Evolutionary conservation across 345 rosid species (phyloP).

Genomic region (Citrus trifoliata): DNA sequence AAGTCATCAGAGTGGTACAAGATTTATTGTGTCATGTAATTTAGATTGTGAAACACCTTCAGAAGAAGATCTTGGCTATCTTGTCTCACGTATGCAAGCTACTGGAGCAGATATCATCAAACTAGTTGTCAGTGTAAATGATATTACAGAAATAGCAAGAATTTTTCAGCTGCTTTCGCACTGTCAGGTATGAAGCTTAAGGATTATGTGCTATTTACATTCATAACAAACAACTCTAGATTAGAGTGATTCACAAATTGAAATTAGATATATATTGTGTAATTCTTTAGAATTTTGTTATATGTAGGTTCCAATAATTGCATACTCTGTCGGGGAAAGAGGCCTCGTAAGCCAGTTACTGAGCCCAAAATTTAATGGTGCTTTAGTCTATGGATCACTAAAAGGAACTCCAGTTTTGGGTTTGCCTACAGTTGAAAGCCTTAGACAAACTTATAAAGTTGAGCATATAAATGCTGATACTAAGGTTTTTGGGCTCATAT

Average conservation of each 20-base stretch:
- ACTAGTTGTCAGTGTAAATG: constrained; percentile 34
- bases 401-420: constrained; percentile 42
- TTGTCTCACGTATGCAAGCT: constrained; percentile 36
- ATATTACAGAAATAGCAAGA: constrained; percentile 46
- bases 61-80: constrained; percentile 33
- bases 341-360: constrained; percentile 60
- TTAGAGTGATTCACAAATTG: background rate
- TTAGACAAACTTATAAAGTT: constrained; percentile 36
- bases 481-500: constrained; percentile 51
- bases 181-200: constrained; percentile 30
- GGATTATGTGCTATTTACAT: background rate
- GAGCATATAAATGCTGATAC: constrained; percentile 34
- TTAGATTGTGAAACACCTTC: constrained; percentile 36
- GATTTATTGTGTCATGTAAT: constrained; percentile 44
- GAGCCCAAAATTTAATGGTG: constrained; percentile 47
- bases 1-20: constrained; percentile 20
- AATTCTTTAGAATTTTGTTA: background rate
- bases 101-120: constrained; percentile 48
- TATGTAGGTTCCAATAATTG: constrained; percentile 52
- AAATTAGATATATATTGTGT: background rate
- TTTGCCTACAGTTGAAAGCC: constrained; percentile 41
- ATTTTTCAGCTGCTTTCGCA: constrained; percentile 39
- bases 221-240: background rate
- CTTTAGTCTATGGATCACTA: constrained; percentile 49
- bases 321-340: constrained; percentile 53